phyloP scores from a whole-genome alignment of 2,329 filamentous ascomycete genomes.

The Venturia pyrina region DNA sequence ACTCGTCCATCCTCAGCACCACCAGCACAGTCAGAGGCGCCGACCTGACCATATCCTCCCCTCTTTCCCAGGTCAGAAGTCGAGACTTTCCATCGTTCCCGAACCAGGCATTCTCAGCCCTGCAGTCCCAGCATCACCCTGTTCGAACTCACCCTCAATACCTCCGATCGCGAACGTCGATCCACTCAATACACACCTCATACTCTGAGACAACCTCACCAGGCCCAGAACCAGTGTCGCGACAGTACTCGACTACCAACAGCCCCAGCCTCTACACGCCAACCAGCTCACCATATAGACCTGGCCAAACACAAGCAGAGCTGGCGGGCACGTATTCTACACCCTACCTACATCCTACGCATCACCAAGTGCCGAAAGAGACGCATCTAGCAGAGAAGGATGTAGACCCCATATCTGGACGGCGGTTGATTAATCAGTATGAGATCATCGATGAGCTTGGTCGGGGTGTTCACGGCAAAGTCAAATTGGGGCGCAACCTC shows the following conservation, averaged over 20 bases:
- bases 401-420: slow-evolving; percentile 76
- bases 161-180: slow-evolving; percentile 30
- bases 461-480: slow-evolving; percentile 92
- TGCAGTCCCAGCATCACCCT: slow-evolving; percentile 36
- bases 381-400: slow-evolving; percentile 90
- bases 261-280: slow-evolving; percentile 39
- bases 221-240: slow-evolving; percentile 28
- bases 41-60: slow-evolving; percentile 15
- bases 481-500: slow-evolving; percentile 82
- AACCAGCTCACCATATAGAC: slow-evolving; percentile 16
- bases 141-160: slow-evolving; percentile 28
- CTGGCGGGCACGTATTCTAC: slow-evolving; percentile 29
- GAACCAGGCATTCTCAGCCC: slow-evolving; percentile 40
- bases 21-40: slow-evolving; percentile 29
- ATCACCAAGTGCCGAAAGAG: slow-evolving; percentile 40
- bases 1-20: slow-evolving; percentile 31
- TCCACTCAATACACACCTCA: slow-evolving; percentile 28
- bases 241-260: slow-evolving; percentile 35
- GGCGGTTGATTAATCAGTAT: slow-evolving; percentile 96
- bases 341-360: slow-evolving; percentile 40
- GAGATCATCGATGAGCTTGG: slow-evolving; percentile 95
- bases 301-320: background rate
- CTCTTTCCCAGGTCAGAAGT: slow-evolving; percentile 16
- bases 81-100: slow-evolving; percentile 15
- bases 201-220: slow-evolving; percentile 32